These are phyloP conservation scores for Epichloe bromicola DNA, from an alignment of 2,329 filamentous ascomycete species.

Conservation along the genomic window DNA sequence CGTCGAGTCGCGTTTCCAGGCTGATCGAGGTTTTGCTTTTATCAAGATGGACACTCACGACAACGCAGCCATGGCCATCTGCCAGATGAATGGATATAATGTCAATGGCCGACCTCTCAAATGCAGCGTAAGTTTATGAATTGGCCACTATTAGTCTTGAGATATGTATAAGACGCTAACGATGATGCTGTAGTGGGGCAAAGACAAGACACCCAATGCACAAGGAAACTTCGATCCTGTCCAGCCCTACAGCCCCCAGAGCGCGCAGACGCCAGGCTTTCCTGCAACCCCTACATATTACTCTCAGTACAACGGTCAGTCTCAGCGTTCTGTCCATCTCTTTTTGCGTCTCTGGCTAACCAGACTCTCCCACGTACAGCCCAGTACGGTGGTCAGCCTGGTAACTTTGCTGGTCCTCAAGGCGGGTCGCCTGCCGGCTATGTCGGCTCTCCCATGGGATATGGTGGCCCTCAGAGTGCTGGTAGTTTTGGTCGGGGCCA, in stretches of 20 bases:
- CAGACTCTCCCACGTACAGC: conserved; percentile 16
- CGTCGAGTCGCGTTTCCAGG: conserved; percentile 93
- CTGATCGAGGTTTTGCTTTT: conserved; percentile 94
- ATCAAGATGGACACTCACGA: conserved; percentile 99
- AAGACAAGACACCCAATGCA: conserved; percentile 81
- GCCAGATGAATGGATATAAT: conserved; percentile 93
- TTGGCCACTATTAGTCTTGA: conserved; percentile 6
- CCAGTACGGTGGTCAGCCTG: conserved; percentile 53
- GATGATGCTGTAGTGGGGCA: conserved; percentile 65
- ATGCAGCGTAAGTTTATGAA: conserved; percentile 72
- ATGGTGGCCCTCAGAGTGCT: conserved; percentile 60
- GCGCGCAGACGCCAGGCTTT: conserved; percentile 57
- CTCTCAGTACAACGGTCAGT: conserved; percentile 79
- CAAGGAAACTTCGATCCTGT: conserved; percentile 60
- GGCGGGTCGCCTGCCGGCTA: conserved; percentile 49
- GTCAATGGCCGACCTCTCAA: conserved; percentile 94
- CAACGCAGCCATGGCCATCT: conserved; percentile 96
- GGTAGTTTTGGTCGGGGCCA: conserved; percentile 75
- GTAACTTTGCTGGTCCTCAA: conserved; percentile 49
- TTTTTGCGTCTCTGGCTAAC: conserved; percentile 4
- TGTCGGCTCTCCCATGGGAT: conserved; percentile 56
- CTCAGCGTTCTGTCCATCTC: not conserved
- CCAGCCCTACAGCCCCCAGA: conserved; percentile 58
- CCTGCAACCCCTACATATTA: conserved; percentile 79
- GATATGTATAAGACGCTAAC: not conserved